phyloP scores from a whole-genome alignment of 208 protist species.

The Wallacemonas sp. region DNA sequence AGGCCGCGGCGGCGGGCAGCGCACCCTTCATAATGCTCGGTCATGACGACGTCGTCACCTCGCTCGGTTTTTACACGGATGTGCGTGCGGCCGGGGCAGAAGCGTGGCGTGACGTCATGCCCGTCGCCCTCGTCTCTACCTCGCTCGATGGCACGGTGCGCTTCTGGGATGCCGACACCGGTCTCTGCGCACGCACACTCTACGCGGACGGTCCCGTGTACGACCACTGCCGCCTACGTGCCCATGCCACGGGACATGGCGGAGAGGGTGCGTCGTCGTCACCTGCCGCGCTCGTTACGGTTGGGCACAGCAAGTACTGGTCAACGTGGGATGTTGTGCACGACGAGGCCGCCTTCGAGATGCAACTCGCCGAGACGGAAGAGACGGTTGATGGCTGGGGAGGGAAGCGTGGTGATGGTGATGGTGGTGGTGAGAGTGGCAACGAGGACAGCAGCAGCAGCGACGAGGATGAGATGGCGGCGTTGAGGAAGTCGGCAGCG shows the following conservation, averaged over 20 bases:
- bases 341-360: constrained; percentile 10
- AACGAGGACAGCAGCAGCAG: constrained; percentile 7
- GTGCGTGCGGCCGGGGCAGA: neutral
- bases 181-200: constrained; percentile 52
- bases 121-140: constrained; percentile 62
- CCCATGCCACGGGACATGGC: neutral
- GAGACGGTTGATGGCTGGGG: constrained; percentile 16
- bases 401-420: neutral
- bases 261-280: constrained; percentile 1
- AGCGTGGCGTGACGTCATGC: constrained; percentile 30
- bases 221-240: constrained; percentile 49
- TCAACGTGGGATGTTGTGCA: constrained; percentile 52
- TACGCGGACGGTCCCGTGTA: constrained; percentile 51
- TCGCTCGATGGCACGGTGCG: constrained; percentile 76
- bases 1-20: constrained; percentile 8
- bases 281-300: constrained; percentile 20
- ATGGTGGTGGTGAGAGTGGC: neutral
- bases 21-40: constrained; percentile 62
- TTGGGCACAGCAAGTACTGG: constrained; percentile 65
- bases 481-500: constrained; percentile 16
- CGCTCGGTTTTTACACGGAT: constrained; percentile 61
- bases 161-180: constrained; percentile 77
- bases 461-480: constrained; percentile 31
- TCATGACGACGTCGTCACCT: constrained; percentile 85
- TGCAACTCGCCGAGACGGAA: constrained; percentile 21